Base-by-base conservation (phyloP, 305 asterid species). In the Petunia hybrid region DNA sequence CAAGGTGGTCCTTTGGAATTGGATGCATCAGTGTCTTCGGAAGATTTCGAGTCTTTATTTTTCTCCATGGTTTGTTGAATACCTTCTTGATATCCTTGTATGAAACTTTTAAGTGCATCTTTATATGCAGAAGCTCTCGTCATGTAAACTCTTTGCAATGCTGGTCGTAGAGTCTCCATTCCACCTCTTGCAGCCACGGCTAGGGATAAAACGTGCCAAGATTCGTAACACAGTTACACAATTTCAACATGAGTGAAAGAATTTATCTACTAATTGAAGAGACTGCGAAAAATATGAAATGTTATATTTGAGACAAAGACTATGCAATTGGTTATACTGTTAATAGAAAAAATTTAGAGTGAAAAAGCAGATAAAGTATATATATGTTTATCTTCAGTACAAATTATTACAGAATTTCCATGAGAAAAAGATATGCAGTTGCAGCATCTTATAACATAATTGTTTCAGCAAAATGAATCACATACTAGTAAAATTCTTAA, bases 141-240 rank as follows among this genome's bases (percentile, higher is more conserved):
- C 98, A 96, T 92, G 89, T 96, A 96, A 70, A 96, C 93, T n/a
- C 95, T 88, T 89, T 93, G 99, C 83, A 96, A 80, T 57, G 97
- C 97, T 5, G 97, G 98, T 86, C 92, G 89, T 63, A 93, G 87
- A 1, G 91, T 93, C 89, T 93, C 98, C 95, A 92, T 91, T 69
- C 99, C 99, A 7, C 99, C 99, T 79, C 92, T 85, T 68, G 98
- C 98, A 88, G 98, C 99, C 87, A 89, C 90, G 82, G 97, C 98
- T 95, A 48, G 41, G 66, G 2, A 70, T 43, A 66, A 45, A 78
- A 48, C 1, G 45, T 59, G 60, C 16, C 59, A 14, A 22, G 64
- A 56, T n/a, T 62, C 56, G 65, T 80, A 60, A 84, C 64, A 65
- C 82, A 77, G 79, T 42, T 16, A 56, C 71, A 66, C n/a, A 6